Conservation (phyloP, 768 basidiomycete species). For the Tricholoma hemisulphureum region DNA sequence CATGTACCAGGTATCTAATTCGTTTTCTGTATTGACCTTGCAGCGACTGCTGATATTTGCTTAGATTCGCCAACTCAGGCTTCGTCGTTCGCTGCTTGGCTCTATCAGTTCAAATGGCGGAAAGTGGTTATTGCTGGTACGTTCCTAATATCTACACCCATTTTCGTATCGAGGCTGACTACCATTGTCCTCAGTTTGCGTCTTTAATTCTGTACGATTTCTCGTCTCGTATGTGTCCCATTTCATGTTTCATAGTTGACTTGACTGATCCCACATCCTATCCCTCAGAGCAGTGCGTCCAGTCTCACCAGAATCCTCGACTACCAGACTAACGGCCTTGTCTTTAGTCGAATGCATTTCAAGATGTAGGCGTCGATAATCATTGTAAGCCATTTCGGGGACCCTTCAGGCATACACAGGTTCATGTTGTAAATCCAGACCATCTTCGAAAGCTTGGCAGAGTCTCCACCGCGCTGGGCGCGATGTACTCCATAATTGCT, state of each 20-base stretch:
- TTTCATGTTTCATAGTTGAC: background rate
- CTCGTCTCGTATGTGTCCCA: constrained; percentile 32
- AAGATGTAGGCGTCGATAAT: constrained; percentile 36
- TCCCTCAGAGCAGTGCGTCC: constrained; percentile 25
- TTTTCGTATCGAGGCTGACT: background rate
- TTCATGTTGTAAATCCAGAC: constrained; percentile 12
- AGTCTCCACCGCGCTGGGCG: constrained; percentile 36
- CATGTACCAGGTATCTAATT: background rate
- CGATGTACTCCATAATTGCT: constrained; percentile 33
- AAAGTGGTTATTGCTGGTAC: constrained; percentile 39
- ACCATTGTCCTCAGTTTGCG: constrained; percentile 29
- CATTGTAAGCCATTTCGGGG: constrained; percentile 15
- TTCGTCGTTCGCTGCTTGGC: constrained; percentile 31
- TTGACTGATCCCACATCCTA: background rate
- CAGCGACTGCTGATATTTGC: background rate
- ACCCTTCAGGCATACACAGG: background rate
- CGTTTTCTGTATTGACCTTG: background rate
- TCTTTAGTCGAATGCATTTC: constrained; percentile 32
- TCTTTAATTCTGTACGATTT: constrained; percentile 39
- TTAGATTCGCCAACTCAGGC: constrained; percentile 17
- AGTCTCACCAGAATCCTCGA: background rate
- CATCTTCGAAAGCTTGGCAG: constrained; percentile 28
- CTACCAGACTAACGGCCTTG: background rate
- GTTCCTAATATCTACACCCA: constrained; percentile 10
- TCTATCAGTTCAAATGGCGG: constrained; percentile 42